Evolutionary conservation across 768 basidiomycete species (phyloP).

Genomic region (Lactifluus pinguis): DNA sequence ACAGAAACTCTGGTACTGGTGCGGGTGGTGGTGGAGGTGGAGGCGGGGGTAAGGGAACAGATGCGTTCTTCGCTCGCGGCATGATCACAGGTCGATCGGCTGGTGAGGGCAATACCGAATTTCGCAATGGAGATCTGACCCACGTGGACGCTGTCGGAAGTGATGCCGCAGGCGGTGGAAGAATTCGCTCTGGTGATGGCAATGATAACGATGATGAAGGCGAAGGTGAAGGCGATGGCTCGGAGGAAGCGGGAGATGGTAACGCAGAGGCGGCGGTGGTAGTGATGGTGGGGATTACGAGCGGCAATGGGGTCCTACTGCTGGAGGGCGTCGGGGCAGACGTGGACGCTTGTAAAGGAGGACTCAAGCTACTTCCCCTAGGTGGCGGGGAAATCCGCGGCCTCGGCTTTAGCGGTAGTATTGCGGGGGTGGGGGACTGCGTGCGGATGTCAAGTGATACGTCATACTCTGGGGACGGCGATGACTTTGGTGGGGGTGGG

Average conservation of each 20-base stretch:
- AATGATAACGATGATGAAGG: neutral
- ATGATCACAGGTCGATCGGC: constrained; percentile 8
- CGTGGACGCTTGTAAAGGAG: too few species aligned
- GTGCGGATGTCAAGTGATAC: too few species aligned
- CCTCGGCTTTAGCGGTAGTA: too few species aligned
- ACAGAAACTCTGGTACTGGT: neutral
- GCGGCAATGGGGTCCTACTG: too few species aligned
- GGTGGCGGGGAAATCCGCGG: too few species aligned
- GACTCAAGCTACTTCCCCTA: too few species aligned
- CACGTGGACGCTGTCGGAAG: neutral
- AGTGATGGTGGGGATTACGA: too few species aligned
- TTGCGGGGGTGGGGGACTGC: too few species aligned
- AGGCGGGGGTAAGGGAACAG: neutral
- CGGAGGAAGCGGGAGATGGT: too few species aligned
- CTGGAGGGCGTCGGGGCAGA: too few species aligned
- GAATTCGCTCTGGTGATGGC: neutral
- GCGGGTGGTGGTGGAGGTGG: neutral
- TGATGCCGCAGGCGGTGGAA: neutral
- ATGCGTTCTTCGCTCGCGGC: constrained; percentile 6
- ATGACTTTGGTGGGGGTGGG: neutral
- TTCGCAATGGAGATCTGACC: neutral
- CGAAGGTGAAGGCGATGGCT: too few species aligned
- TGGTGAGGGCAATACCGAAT: constrained; percentile 5
- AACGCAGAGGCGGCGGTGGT: too few species aligned
- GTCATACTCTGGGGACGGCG: neutral